These are phyloP conservation scores for Sporothrix variecibatus DNA, from an alignment of 2,329 filamentous ascomycete species.

Conservation along the genomic window DNA sequence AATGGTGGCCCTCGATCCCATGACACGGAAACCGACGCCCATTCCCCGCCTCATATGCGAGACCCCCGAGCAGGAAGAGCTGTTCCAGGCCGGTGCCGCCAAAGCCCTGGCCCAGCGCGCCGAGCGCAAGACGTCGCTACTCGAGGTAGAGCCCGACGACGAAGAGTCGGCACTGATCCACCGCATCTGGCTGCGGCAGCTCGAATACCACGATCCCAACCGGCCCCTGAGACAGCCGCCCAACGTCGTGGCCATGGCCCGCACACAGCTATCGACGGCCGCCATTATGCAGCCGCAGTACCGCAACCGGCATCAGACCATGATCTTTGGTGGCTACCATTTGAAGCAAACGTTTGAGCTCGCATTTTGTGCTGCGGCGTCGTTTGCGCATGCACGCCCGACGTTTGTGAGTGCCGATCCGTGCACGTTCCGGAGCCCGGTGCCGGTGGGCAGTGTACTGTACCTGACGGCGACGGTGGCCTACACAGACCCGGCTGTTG, in stretches of 20 bases:
- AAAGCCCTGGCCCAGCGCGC: conserved; percentile 59
- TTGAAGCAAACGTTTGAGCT: conserved; percentile 75
- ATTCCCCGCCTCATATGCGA: conserved; percentile 57
- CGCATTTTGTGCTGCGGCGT: conserved; percentile 66
- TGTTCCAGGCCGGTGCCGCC: conserved; percentile 49
- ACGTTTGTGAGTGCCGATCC: conserved; percentile 56
- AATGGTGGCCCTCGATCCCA: conserved; percentile 73
- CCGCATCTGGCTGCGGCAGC: conserved; percentile 70
- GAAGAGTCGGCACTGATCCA: conserved; percentile 73
- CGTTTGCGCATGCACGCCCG: conserved; percentile 25
- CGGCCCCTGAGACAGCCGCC: conserved; percentile 38
- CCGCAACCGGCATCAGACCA: conserved; percentile 63
- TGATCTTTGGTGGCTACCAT: conserved; percentile 77
- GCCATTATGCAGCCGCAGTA: conserved; percentile 72
- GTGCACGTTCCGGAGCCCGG: conserved; percentile 72
- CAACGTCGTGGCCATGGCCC: conserved; percentile 58
- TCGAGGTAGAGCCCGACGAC: conserved; percentile 68
- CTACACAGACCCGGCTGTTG: conserved; percentile 64
- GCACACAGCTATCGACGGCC: conserved; percentile 60
- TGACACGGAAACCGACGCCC: conserved; percentile 65
- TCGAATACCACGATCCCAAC: conserved; percentile 42
- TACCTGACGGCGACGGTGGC: conserved; percentile 73
- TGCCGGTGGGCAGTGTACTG: conserved; percentile 72
- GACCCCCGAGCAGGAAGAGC: conserved; percentile 63
- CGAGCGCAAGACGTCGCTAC: conserved; percentile 44